A percentile compares a stretch with the other conserved stretches of the same genome.
phyloP scores from a whole-genome alignment of 2,329 filamentous ascomycete genomes.

The Exophiala calicioides region DNA sequence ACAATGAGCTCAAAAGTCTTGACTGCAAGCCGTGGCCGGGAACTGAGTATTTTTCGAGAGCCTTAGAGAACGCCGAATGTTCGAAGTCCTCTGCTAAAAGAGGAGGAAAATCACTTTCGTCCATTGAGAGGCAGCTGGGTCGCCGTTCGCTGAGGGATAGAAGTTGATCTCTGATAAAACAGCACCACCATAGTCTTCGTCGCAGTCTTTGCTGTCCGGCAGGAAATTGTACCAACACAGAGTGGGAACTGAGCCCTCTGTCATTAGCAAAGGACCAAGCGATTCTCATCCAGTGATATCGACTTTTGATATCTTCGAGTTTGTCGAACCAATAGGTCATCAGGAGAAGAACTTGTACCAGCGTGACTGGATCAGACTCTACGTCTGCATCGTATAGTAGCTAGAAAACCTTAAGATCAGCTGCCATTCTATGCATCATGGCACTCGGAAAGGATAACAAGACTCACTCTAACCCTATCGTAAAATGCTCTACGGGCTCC shows the following conservation, averaged over 20 bases:
- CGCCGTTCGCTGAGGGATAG: slow-evolving; percentile 12
- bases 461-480: slow-evolving; percentile 57
- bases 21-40: slow-evolving; percentile 1
- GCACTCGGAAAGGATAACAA: too few relatives aligned
- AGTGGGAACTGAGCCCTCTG: slow-evolving; percentile 5
- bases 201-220: not conserved
- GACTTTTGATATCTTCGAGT: slow-evolving; percentile 5
- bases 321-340: slow-evolving; percentile 59
- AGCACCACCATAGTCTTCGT: slow-evolving; percentile 14
- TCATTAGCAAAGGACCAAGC: slow-evolving; percentile 9
- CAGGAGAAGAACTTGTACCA: slow-evolving; percentile 82
- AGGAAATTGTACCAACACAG: not conserved
- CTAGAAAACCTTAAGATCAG: slow-evolving; percentile 1
- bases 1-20: slow-evolving; percentile 4
- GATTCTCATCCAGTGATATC: slow-evolving; percentile 10
- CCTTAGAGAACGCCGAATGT: not conserved
- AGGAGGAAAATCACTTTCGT: not conserved
- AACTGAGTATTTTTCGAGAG: slow-evolving; percentile 49
- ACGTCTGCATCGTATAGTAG: slow-evolving; percentile 93
- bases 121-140: not conserved
- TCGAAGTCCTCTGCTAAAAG: slow-evolving; percentile 2
- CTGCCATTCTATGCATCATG: too few relatives aligned
- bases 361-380: slow-evolving; percentile 80
- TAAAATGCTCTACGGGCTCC: slow-evolving; percentile 84
- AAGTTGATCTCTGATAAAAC: slow-evolving; percentile 8